Evolutionary conservation across 1,284 basidiomycete species (phyloP).

Genomic region (Pterulicium gracile): DNA sequence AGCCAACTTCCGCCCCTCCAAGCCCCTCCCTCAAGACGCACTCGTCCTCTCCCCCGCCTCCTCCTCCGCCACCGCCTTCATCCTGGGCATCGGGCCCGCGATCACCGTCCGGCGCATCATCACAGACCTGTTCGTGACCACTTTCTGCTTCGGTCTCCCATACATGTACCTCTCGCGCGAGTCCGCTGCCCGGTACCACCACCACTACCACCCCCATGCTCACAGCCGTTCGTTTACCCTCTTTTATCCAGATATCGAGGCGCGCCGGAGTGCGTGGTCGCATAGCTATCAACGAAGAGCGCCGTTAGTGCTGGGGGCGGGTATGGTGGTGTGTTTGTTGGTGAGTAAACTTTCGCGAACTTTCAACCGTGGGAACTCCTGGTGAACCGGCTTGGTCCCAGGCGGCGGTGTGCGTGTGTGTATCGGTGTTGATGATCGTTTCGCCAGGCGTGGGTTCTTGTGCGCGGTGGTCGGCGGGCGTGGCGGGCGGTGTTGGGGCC

Average conservation of each 20-base stretch:
- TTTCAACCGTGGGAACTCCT: background rate
- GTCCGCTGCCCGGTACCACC: constrained; percentile 36
- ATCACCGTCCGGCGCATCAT: constrained; percentile 31
- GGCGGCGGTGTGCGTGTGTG: background rate
- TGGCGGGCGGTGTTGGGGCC: constrained; percentile 55
- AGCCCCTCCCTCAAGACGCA: constrained; percentile 44
- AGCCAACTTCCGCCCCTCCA: constrained; percentile 49
- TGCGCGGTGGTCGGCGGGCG: constrained; percentile 48
- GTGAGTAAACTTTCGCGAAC: constrained; percentile 7
- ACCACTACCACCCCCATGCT: constrained; percentile 16
- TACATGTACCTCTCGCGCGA: constrained; percentile 50
- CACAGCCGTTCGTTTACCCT: constrained; percentile 48
- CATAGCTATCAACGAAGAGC: too few species aligned
- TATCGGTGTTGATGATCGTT: constrained; percentile 29
- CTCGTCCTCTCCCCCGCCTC: constrained; percentile 16
- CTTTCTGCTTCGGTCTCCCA: constrained; percentile 62
- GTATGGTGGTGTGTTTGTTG: constrained; percentile 45
- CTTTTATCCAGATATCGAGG: too few species aligned
- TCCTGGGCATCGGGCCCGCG: constrained; percentile 14
- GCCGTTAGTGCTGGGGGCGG: too few species aligned
- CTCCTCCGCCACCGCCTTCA: constrained; percentile 20
- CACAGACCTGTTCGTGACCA: constrained; percentile 45
- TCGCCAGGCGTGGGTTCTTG: constrained; percentile 57
- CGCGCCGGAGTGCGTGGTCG: too few species aligned
- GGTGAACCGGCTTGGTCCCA: background rate